Evolutionary conservation across 2,329 filamentous ascomycete genomes (phyloP).

Genomic region (Gremmenia infestans): DNA sequence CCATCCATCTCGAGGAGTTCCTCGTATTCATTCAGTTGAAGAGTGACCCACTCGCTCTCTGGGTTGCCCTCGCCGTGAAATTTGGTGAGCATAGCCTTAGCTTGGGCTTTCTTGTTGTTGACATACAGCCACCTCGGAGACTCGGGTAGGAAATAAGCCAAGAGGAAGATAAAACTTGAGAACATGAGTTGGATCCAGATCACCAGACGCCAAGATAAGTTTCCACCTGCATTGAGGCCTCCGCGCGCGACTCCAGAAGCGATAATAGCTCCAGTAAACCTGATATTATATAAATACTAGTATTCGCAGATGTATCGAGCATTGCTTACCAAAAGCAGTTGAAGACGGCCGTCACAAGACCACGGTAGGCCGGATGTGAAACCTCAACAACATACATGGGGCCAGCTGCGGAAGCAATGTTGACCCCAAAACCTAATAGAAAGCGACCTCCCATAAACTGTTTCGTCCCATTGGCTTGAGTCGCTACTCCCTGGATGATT

Average conservation of each 20-base stretch:
- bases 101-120: constrained; percentile 48
- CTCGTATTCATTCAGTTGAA: constrained; percentile 45
- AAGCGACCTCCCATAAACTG: constrained; percentile 55
- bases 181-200: constrained; percentile 45
- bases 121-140: constrained; percentile 58
- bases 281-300: constrained; percentile 17
- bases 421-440: constrained; percentile 53
- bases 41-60: constrained; percentile 45
- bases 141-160: constrained; percentile 53
- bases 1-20: constrained; percentile 46
- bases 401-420: constrained; percentile 42
- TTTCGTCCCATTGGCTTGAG: constrained; percentile 28
- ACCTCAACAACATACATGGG: constrained; percentile 46
- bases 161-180: constrained; percentile 40
- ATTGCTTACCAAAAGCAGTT: constrained; percentile 30
- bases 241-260: constrained; percentile 51
- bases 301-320: constrained; percentile 1
- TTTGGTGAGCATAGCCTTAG: constrained; percentile 46
- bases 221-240: constrained; percentile 36
- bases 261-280: constrained; percentile 48
- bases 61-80: constrained; percentile 50
- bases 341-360: constrained; percentile 34
- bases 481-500: constrained; percentile 39
- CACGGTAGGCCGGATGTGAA: constrained; percentile 42
- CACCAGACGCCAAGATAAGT: constrained; percentile 47